Percentiles rank a stretch among this genome's conserved stretches.
phyloP scores from a whole-genome alignment of 768 basidiomycete species.

The Neoboletus brunneissimus region DNA sequence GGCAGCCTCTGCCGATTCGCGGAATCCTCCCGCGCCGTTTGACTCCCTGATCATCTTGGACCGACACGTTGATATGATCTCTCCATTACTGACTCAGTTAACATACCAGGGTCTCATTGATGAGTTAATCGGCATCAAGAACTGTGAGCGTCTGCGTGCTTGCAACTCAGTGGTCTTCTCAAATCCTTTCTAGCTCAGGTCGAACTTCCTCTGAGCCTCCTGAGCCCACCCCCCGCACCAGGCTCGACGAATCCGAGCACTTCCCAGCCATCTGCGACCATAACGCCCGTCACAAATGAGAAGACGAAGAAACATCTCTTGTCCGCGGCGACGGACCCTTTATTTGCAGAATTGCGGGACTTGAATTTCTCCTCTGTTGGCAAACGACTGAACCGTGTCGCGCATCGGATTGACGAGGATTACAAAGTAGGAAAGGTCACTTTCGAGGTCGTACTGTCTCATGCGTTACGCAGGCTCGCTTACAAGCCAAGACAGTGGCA shows the following conservation, averaged over 20 bases:
- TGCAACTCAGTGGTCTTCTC: neutral
- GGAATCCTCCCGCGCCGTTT: slow-evolving; percentile 56
- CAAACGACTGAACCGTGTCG: slow-evolving; percentile 72
- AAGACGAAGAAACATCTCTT: slow-evolving; percentile 89
- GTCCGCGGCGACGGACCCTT: slow-evolving; percentile 70
- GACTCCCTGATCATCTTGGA: slow-evolving; percentile 90
- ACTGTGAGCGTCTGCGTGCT: slow-evolving; percentile 56
- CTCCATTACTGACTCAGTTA: slow-evolving; percentile 90
- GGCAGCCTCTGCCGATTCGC: slow-evolving; percentile 38
- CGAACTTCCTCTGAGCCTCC: slow-evolving; percentile 71
- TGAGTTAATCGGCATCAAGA: slow-evolving; percentile 85
- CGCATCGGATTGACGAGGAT: slow-evolving; percentile 84
- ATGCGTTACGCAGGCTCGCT: slow-evolving; percentile 53
- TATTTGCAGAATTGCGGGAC: slow-evolving; percentile 83
- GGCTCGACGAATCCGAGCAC: slow-evolving; percentile 37
- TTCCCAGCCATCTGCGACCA: slow-evolving; percentile 43
- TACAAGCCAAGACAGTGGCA: slow-evolving; percentile 85
- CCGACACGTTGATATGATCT: slow-evolving; percentile 91
- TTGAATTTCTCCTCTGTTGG: slow-evolving; percentile 92
- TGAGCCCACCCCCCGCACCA: slow-evolving; percentile 54
- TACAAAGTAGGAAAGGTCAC: slow-evolving; percentile 61
- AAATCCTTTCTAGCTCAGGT: slow-evolving; percentile 57
- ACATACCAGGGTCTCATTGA: slow-evolving; percentile 97
- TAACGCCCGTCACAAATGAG: slow-evolving; percentile 61
- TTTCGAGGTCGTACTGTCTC: neutral